A percentile compares a stretch with the other conserved stretches of the same genome.
Conservation (phyloP, 2,329 filamentous ascomycete genomes). For the Aspergillus fumigatus region DNA sequence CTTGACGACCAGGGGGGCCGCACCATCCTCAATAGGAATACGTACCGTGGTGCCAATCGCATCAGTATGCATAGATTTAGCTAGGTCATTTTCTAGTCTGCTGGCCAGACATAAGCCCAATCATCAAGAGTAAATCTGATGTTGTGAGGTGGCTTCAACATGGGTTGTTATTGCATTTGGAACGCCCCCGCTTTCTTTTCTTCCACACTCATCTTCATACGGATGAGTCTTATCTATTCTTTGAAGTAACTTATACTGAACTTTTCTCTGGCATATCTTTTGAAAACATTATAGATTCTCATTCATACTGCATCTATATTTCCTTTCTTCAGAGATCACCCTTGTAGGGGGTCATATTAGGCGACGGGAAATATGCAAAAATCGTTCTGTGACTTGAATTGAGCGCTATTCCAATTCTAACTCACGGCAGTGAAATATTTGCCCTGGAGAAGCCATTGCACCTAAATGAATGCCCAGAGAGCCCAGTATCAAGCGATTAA, state of each 20-base stretch:
- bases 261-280: neutral
- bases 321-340: neutral
- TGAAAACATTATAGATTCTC: neutral
- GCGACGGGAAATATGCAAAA: neutral
- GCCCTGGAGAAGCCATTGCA: neutral
- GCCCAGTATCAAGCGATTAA: neutral
- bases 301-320: neutral
- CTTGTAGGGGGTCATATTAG: neutral
- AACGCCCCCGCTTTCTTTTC: neutral
- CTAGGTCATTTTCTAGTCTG: conserved; percentile 13
- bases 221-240: neutral
- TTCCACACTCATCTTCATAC: neutral
- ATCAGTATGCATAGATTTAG: conserved; percentile 20
- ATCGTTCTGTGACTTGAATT: neutral
- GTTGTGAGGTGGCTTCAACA: neutral
- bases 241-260: neutral
- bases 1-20: conserved; percentile 11
- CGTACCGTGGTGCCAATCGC: conserved; percentile 28
- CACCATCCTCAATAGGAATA: conserved; percentile 15
- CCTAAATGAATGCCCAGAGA: neutral
- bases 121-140: neutral
- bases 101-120: conserved; percentile 14
- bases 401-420: neutral
- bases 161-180: neutral
- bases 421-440: neutral